A percentile compares a stretch with the other conserved stretches of the same genome.
Evolutionary conservation across 345 rosid species (phyloP).

Genomic region (Eucalyptus marginata): DNA sequence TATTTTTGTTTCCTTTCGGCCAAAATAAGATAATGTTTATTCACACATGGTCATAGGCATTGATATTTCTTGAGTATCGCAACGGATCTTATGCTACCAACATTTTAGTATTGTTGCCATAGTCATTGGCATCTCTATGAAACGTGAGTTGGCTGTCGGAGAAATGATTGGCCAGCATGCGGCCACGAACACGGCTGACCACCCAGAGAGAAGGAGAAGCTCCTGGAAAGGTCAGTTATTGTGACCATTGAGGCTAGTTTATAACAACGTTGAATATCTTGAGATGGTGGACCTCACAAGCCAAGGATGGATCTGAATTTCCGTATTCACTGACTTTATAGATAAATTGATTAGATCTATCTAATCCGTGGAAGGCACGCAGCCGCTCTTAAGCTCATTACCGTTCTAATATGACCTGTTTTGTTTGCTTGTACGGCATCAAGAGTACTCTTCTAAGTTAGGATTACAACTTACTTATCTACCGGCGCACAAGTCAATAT

Average conservation of each 20-base stretch:
- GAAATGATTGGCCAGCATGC: background rate
- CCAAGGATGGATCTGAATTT: background rate
- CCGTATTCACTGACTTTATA: background rate
- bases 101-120: background rate
- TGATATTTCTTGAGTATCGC: background rate
- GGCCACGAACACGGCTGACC: background rate
- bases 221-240: background rate
- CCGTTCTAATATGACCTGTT: background rate
- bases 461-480: background rate
- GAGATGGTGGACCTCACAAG: background rate
- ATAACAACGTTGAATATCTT: background rate
- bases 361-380: background rate
- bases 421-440: background rate
- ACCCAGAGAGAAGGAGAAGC: background rate
- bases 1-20: too few species aligned
- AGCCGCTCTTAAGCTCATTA: background rate
- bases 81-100: background rate
- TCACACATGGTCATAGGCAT: background rate
- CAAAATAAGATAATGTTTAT: background rate
- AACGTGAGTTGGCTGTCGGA: background rate
- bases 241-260: background rate
- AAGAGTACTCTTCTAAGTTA: background rate
- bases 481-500: background rate
- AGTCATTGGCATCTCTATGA: background rate
- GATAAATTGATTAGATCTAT: background rate